Percentiles rank a stretch among this genome's conserved stretches.
Conservation (phyloP, 2,329 filamentous ascomycete species). For the Lachnellula hyalina region DNA sequence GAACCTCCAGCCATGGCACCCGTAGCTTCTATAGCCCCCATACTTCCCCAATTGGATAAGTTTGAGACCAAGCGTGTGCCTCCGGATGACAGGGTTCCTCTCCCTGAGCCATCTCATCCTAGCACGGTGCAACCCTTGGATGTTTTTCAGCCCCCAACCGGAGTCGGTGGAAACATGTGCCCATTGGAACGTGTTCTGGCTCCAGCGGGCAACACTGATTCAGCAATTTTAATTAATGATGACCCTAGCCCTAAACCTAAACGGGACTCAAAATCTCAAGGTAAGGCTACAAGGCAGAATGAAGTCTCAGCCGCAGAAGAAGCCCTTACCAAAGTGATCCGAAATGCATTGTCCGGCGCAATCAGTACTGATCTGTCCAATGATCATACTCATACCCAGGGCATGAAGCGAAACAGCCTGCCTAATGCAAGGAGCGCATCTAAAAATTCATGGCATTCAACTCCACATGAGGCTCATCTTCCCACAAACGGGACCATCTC, state of each 20-base stretch:
- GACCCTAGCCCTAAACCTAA: constrained; percentile 6
- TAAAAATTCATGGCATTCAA: constrained; percentile 3
- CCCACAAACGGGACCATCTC: neutral
- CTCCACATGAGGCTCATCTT: constrained; percentile 4
- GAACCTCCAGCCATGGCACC: constrained; percentile 13
- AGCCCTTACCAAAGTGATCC: constrained; percentile 21
- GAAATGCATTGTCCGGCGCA: constrained; percentile 18
- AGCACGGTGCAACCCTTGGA: constrained; percentile 24
- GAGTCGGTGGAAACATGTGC: constrained; percentile 9
- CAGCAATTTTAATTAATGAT: constrained; percentile 6
- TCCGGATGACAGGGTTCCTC: constrained; percentile 8
- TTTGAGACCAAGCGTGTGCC: constrained; percentile 5
- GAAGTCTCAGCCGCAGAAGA: constrained; percentile 21
- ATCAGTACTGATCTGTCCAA: constrained; percentile 9
- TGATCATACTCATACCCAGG: constrained; percentile 3
- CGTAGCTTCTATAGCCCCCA: constrained; percentile 15
- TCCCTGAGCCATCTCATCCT: constrained; percentile 9
- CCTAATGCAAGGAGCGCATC: constrained; percentile 17
- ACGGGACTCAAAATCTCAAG: constrained; percentile 8
- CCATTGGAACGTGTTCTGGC: constrained; percentile 18
- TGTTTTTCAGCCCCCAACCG: constrained; percentile 11
- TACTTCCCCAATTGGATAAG: constrained; percentile 10
- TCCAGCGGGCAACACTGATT: constrained; percentile 17
- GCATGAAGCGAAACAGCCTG: constrained; percentile 13
- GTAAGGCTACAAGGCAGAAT: constrained; percentile 21